A percentile compares a stretch with the other conserved stretches of the same genome.
Conservation (phyloP, 805 yeast species). For the Henningerozyma blattae region DNA sequence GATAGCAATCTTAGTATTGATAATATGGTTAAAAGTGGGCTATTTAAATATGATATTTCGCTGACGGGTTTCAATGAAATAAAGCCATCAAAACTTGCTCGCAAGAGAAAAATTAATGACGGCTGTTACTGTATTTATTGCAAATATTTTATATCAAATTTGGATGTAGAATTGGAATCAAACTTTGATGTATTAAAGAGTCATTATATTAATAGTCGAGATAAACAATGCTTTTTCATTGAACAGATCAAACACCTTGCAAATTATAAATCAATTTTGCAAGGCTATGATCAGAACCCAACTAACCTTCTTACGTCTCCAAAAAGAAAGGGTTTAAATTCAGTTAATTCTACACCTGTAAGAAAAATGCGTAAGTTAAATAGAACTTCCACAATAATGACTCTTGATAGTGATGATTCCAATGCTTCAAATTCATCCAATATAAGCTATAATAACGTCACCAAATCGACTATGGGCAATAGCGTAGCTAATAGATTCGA, state of each 20-base stretch:
- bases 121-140: constrained; percentile 51
- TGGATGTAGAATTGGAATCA: constrained; percentile 40
- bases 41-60: constrained; percentile 41
- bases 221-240: constrained; percentile 1
- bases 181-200: constrained; percentile 40
- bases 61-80: constrained; percentile 15
- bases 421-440: constrained; percentile 1
- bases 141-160: constrained; percentile 28
- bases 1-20: constrained; percentile 10
- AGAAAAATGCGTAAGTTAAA: constrained; percentile 11
- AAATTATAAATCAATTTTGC: too few relatives aligned
- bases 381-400: constrained; percentile 7
- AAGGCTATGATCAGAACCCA: too few relatives aligned
- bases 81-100: too few relatives aligned
- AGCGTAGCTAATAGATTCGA: too few relatives aligned
- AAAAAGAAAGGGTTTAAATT: not conserved
- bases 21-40: constrained; percentile 44
- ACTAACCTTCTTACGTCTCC: too few relatives aligned
- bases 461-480: not conserved
- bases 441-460: not conserved
- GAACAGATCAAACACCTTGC: not conserved
- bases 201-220: constrained; percentile 23
- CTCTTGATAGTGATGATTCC: constrained; percentile 3
- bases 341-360: constrained; percentile 1
- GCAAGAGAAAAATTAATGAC: constrained; percentile 28